Conservation (phyloP, 805 yeast species). For the Kluyveromyces starmeri region DNA sequence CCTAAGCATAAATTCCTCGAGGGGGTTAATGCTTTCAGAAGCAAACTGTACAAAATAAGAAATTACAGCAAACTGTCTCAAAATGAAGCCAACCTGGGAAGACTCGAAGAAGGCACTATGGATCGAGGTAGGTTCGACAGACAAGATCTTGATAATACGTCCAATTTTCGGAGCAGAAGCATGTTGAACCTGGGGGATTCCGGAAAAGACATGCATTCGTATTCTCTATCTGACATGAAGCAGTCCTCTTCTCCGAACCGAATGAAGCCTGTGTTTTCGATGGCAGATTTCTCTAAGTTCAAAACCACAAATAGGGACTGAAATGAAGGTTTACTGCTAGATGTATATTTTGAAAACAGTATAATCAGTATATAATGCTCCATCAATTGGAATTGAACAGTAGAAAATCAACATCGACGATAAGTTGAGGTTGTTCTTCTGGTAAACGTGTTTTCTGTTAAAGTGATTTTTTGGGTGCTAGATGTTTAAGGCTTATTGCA, state of each 20-base stretch:
- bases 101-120: constrained; percentile 13
- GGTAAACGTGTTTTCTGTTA: too few species aligned
- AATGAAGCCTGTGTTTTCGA: constrained; percentile 15
- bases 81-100: constrained; percentile 7
- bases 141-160: constrained; percentile 10
- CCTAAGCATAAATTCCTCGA: constrained; percentile 2
- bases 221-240: constrained; percentile 7
- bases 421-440: too few species aligned
- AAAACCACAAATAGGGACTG: constrained; percentile 7
- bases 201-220: constrained; percentile 6
- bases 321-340: too few species aligned
- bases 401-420: too few species aligned
- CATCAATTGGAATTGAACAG: too few species aligned
- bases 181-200: constrained; percentile 18
- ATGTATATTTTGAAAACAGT: too few species aligned
- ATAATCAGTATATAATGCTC: too few species aligned
- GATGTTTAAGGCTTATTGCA: too few species aligned
- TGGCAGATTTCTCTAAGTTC: constrained; percentile 26
- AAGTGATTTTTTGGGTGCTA: too few species aligned
- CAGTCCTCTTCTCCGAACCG: constrained; percentile 5
- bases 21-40: constrained; percentile 4
- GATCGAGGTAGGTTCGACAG: constrained; percentile 7
- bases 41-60: constrained; percentile 8
- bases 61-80: constrained; percentile 8
- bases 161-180: constrained; percentile 24